Base-by-base conservation (phyloP, 176 grass and related monocot genomes). In the Hordeum marinum region DNA sequence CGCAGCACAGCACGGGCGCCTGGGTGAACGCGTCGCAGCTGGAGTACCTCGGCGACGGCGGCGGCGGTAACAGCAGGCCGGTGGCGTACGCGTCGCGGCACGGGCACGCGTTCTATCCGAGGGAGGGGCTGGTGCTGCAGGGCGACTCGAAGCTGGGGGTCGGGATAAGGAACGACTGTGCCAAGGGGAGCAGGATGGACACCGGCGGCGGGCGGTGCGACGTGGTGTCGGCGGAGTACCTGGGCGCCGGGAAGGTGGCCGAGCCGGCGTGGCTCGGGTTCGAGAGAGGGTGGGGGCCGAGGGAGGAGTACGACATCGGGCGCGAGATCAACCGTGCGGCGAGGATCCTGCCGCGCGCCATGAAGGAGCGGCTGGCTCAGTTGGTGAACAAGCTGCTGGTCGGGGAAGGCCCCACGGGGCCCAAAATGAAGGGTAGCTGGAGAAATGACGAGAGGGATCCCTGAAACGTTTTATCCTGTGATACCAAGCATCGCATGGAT, bases 121-220 rank as follows among this genome's bases (percentile, higher is more conserved):
- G 59, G 68, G 54, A 83, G 0, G 93, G 91, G 24, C 32, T 90
- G 34, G 96, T 92, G 46, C 69, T 98, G 76, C 96, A 98, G 88
- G 96, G 93, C 0, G 29, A 93, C 64, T 1, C 78, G 23, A 88
- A 65, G 67, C 78, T 91, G 21, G 93, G 93, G 7, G 60, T 98
- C 60, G 96, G 96, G 36, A 94, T 98, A 80, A 75, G 96, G 68
- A 98, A 98, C 52, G 96, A 98, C 80, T 87, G 80, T 8, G 89
- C 76, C 15, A 94, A 88, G 77, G 93, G 96, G 32, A 83, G 86
- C 35, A 69, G 75, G 54, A 35, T 98, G 58, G 88, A 92, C 88
- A 75, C 82, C 13, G 86, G 78, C 35, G 77, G 43, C 11, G 83
- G 69, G 74, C 76, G 74, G 77, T 90, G 64, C 48, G 91, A 95